Evolutionary conservation across 805 yeast genomes (phyloP), one percentile per base, ranked within the genome.

Genomic region (Komagataella kurtzmanii): DNA sequence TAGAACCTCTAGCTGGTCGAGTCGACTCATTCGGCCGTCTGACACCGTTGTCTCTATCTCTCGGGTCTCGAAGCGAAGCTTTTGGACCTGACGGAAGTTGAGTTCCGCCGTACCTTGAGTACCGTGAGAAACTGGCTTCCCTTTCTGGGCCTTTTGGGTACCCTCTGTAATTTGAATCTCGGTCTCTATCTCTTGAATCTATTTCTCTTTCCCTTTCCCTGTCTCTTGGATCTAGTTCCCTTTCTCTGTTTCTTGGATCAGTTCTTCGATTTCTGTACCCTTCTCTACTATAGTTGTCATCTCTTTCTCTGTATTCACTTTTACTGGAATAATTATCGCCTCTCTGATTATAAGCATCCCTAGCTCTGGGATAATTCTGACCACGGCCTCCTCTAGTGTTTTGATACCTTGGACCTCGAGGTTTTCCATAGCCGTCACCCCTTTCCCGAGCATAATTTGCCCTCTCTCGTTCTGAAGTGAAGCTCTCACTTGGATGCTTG

Each of bases 271-370:
- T 23, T n/a, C 49, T 19, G 17, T 45, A 14, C 45, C 40, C 51
- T n/a, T 49, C 44, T 49, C 51, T 49, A 17, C 14, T 18, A 7
- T 47, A 44, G 17, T 49, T 17, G n/a, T 17, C 18, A 21, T 50
- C 50, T 7, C 50, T 47, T 7, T 48, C 52, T 24, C 45, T 50
- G 49, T 12, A 30, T 21, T 46, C 52, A 43, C 43, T 49, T 18
- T 14, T 19, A 18, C 49, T 19, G 46, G 45, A 40, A 10, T 21
- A 14, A 12, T 36, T 49, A 45, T 49, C 10, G 44, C 49, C 40
- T 44, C 50, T 45, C 49, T 47, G 49, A 10, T 4, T 49, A 7
- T 7, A 45, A 10, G 12, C 3, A 48, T 19, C 30, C 44, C 51
- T 49, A n/a, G 17, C 49, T 17, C 44, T 48, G 3, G 24, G 24